Evolutionary conservation across 1,139 yeast genomes (phyloP), one percentile per base, ranked within the genome.

Genomic region (Geotrichum klebahnii): DNA sequence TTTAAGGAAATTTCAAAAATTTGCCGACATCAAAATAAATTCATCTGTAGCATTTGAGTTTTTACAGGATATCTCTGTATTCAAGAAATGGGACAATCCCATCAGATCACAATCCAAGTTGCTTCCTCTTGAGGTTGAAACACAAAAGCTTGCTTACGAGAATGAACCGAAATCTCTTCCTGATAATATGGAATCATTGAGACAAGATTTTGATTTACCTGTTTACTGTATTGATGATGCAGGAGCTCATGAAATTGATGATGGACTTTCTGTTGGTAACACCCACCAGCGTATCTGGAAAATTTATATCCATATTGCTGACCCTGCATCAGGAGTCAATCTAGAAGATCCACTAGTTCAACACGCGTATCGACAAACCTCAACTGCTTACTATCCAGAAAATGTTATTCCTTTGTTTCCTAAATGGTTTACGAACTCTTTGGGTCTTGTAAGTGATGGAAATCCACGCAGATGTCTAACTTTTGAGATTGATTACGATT

Each of bases 211-310:
- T 53, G 62, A 70, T 10, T 67, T 76, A 34, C 78, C 82, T 0
- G 81, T 90, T 0, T 92, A 82, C 63, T 89, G 97, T 67, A 89
- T 92, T 53, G 98, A 92, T 67, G 77, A 84, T 2, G 79, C 74
- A 10, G 76, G 75, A 39, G 96, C 97, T 0, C 84, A 84, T 59
- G 98, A 92, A 66, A 85, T 92, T 55, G 98, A 92, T 66, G 98
- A 92, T 66, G 98, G 97, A 42, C 75, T 92, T 24, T 80, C 96
- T 0, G 69, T 92, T 17, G 71, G 71, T 35, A 64, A 63, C 26
- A 53, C 68, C 0, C 63, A 61, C 1, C 67, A 66, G 0, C 66
- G 67, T 1, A 61, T 63, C 3, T 77, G 71, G 59, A 68, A 70
- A 1, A 61, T 90, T 4, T 77, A 83, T 31, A 74, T 88, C 5